These are phyloP conservation scores for Pseudoneurospora amorphoporcata DNA, from an alignment of 495 filamentous ascomycete genomes.

Conservation along the genomic window DNA sequence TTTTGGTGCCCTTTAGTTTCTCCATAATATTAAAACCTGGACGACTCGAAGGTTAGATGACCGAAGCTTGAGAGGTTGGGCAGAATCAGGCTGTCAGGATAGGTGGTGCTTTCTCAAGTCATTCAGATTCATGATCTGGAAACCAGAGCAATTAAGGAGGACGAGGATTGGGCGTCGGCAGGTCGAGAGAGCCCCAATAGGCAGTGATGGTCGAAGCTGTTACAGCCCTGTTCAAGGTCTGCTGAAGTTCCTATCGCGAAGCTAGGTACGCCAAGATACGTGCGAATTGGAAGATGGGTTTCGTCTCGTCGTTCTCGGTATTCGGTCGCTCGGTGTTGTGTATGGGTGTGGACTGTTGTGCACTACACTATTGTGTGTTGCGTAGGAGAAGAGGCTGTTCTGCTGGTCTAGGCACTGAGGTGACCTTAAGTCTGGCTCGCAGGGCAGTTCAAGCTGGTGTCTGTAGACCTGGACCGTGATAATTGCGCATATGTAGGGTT, in stretches of 20 bases:
- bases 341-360: background rate
- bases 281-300: background rate
- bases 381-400: background rate
- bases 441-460: background rate
- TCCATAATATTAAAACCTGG: conserved; percentile 4
- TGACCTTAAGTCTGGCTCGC: background rate
- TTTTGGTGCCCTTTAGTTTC: conserved; percentile 15
- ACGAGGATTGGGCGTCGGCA: background rate
- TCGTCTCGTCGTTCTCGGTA: background rate
- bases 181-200: background rate
- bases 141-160: background rate
- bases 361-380: background rate
- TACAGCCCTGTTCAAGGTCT: background rate
- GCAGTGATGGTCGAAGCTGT: background rate
- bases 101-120: background rate
- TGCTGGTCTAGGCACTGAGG: background rate
- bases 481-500: background rate
- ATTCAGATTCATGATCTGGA: background rate
- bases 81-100: background rate
- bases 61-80: background rate
- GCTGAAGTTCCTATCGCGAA: background rate
- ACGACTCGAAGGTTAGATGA: background rate
- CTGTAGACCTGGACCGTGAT: background rate
- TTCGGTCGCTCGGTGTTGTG: background rate
- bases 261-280: background rate